Percentiles rank a stretch among this genome's conserved stretches.
Evolutionary conservation across 1,284 basidiomycete genomes (phyloP).

Genomic region (Cutaneotrichosporon sp.): DNA sequence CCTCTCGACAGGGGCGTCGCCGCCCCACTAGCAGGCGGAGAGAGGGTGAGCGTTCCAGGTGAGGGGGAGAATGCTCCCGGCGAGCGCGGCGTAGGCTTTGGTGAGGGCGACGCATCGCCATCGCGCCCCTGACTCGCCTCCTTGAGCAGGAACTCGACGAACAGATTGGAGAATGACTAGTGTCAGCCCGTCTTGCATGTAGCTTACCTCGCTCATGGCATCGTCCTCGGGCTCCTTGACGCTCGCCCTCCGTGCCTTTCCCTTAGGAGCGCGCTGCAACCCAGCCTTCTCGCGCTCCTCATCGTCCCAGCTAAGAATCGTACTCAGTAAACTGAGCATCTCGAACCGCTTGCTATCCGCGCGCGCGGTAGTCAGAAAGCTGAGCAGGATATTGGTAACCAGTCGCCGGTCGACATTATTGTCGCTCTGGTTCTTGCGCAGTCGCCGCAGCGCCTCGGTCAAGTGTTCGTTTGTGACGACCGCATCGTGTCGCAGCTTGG

Average conservation of each 20-base stretch:
- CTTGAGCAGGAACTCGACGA: conserved; percentile 92
- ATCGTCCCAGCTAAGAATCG: conserved; percentile 87
- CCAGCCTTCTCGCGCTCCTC: conserved; percentile 87
- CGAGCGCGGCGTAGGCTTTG: neutral
- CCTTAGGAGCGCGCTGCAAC: conserved; percentile 60
- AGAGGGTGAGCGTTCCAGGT: conserved; percentile 1
- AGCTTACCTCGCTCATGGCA: conserved; percentile 53
- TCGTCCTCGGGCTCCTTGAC: conserved; percentile 57
- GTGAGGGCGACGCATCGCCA: neutral
- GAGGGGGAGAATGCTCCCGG: neutral
- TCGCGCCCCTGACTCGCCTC: conserved; percentile 63
- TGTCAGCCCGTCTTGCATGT: neutral
- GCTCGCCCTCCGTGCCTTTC: conserved; percentile 61
- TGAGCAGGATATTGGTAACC: conserved; percentile 91
- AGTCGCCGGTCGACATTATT: conserved; percentile 87
- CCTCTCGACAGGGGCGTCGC: conserved; percentile 13
- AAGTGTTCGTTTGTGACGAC: conserved; percentile 54
- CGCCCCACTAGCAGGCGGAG: conserved; percentile 17
- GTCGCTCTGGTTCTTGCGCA: conserved; percentile 79
- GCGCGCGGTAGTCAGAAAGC: conserved; percentile 85
- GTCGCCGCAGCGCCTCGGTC: conserved; percentile 62
- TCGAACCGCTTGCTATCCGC: conserved; percentile 94
- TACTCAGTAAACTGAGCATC: conserved; percentile 84
- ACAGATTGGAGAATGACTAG: conserved; percentile 90
- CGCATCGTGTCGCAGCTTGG: conserved; percentile 87